Conservation (phyloP, 148 eudicot genomes). For the Beta vulgaris region DNA sequence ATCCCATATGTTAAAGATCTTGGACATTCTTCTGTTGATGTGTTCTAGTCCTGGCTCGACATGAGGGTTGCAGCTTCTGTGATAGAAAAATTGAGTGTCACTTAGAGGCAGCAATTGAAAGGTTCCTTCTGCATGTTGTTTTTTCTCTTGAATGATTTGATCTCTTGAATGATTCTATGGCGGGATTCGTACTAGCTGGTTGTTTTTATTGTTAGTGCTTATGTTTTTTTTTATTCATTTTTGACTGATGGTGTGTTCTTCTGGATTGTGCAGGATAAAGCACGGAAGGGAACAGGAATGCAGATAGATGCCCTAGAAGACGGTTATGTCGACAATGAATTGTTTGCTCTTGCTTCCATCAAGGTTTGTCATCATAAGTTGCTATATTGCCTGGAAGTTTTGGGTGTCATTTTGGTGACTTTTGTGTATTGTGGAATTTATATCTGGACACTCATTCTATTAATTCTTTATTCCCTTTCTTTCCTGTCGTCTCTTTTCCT, state of each 20-base stretch:
- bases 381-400: background rate
- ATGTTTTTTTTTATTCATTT: background rate
- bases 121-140: background rate
- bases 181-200: background rate
- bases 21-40: background rate
- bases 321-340: constrained; percentile 69
- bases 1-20: background rate
- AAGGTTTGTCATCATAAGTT: constrained; percentile 48
- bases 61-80: background rate
- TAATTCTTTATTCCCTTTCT: background rate
- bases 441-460: background rate
- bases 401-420: background rate
- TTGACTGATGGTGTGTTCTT: constrained; percentile 5
- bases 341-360: constrained; percentile 77
- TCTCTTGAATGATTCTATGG: no score
- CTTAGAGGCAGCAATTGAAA: background rate
- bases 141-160: background rate
- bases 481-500: background rate
- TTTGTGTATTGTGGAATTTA: background rate
- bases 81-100: background rate
- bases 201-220: background rate
- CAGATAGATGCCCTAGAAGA: constrained; percentile 75
- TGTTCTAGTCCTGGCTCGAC: background rate
- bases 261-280: constrained; percentile 63
- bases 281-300: constrained; percentile 71